Percentiles rank a stretch among this genome's conserved stretches.
phyloP scores from a whole-genome alignment of 345 rosid genomes.

The Brassica juncea region DNA sequence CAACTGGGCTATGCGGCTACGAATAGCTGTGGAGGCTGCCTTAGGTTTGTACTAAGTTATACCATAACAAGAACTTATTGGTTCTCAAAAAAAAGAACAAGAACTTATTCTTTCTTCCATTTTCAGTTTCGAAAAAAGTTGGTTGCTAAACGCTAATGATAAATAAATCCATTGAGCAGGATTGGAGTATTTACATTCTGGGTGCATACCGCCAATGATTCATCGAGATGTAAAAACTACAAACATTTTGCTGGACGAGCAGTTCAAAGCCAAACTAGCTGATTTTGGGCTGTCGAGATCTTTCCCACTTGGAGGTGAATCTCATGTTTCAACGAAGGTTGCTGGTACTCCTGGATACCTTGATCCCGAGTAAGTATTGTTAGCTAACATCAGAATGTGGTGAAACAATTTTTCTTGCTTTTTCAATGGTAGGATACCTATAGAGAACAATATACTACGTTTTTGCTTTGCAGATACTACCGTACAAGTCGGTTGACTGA shows the following conservation, averaged over 20 bases:
- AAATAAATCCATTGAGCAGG: background rate
- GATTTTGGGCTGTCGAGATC: constrained; percentile 49
- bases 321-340: constrained; percentile 7
- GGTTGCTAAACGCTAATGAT: no score
- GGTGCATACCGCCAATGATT: background rate
- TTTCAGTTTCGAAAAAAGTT: background rate
- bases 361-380: constrained; percentile 46
- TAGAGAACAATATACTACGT: background rate
- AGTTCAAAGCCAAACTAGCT: constrained; percentile 41
- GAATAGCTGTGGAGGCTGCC: constrained; percentile 52
- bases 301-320: constrained; percentile 28
- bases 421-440: background rate
- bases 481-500: background rate
- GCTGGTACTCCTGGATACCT: constrained; percentile 42
- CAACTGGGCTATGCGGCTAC: constrained; percentile 44
- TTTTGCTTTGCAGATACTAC: constrained; percentile 4
- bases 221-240: background rate
- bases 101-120: background rate
- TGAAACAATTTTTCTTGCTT: background rate
- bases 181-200: background rate
- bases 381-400: background rate
- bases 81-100: background rate
- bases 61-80: background rate
- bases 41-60: constrained; percentile 33
- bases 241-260: constrained; percentile 24